Conservation (phyloP, 768 basidiomycete species). For the Pilatotrama ljubarskyi region DNA sequence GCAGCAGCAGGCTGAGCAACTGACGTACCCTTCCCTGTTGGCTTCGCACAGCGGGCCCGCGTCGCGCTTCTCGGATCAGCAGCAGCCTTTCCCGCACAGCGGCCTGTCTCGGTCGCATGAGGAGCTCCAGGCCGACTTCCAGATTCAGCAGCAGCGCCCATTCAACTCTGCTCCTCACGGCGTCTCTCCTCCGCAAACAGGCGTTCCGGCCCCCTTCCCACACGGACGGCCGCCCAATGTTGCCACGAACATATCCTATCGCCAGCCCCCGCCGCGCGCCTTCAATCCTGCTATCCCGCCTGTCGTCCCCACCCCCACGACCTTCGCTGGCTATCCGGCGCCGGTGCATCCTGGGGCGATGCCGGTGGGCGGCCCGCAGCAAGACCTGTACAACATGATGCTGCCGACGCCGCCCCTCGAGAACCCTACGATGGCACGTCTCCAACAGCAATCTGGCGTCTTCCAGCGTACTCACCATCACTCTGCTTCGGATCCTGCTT, state of each 20-base stretch:
- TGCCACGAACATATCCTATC: conserved; percentile 52
- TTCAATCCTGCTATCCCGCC: conserved; percentile 50
- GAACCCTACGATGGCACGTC: conserved; percentile 67
- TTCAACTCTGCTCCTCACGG: conserved; percentile 46
- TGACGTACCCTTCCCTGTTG: conserved; percentile 66
- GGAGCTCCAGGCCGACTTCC: conserved; percentile 53
- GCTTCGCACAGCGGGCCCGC: conserved; percentile 44
- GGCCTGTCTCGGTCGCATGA: conserved; percentile 25
- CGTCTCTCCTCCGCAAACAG: conserved; percentile 39
- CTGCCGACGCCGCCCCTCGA: conserved; percentile 53
- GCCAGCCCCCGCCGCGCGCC: conserved; percentile 55
- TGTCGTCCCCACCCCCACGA: conserved; percentile 52
- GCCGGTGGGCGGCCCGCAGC: conserved; percentile 64
- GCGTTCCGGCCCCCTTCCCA: conserved; percentile 43
- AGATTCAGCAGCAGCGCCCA: conserved; percentile 56
- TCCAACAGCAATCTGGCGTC: conserved; percentile 76
- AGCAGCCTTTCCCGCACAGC: conserved; percentile 47
- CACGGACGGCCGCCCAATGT: conserved; percentile 54
- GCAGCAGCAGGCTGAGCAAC: conserved; percentile 32
- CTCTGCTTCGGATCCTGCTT: conserved; percentile 80
- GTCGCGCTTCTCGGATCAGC: conserved; percentile 47
- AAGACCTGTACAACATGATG: conserved; percentile 84
- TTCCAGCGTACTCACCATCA: conserved; percentile 80
- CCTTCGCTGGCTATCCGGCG: conserved; percentile 40
- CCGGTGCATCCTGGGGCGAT: conserved; percentile 65